These are phyloP conservation scores for Botrytis byssoidea DNA, from an alignment of 2,329 filamentous ascomycete species.

Conservation along the genomic window DNA sequence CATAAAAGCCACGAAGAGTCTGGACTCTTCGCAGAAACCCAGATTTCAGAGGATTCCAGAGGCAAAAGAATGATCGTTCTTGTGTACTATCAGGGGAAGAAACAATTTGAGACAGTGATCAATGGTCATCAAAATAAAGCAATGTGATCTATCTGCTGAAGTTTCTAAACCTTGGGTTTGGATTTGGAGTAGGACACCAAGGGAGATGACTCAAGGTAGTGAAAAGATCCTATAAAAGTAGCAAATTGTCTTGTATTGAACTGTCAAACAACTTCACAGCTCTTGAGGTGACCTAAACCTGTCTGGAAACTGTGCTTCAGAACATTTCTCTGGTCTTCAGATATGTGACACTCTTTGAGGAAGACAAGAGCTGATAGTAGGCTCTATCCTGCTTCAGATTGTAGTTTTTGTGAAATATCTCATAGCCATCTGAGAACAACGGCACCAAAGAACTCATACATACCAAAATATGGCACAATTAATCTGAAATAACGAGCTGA, in stretches of 20 bases:
- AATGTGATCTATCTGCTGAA: neutral
- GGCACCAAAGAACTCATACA: neutral
- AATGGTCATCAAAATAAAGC: neutral
- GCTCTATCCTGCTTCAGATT: no score
- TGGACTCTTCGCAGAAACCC: neutral
- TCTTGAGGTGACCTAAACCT: neutral
- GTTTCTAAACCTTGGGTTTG: fast-evolving
- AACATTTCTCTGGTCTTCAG: no score
- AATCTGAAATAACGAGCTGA: neutral
- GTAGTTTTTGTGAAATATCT: no score
- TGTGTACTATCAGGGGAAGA: neutral
- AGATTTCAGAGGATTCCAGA: neutral
- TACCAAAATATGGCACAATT: no score
- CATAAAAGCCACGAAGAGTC: neutral
- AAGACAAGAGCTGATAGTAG: neutral
- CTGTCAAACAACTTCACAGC: neutral
- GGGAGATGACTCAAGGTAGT: neutral
- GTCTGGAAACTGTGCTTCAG: no score
- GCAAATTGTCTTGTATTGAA: neutral
- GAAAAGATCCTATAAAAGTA: neutral
- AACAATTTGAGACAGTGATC: neutral
- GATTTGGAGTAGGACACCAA: neutral
- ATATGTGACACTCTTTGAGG: neutral
- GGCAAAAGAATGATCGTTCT: neutral
- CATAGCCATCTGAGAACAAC: neutral